Percentiles rank a stretch among this genome's conserved stretches.
These are phyloP conservation scores for Knufia fluminis DNA, from an alignment of 2,329 filamentous ascomycete species.

Conservation along the genomic window DNA sequence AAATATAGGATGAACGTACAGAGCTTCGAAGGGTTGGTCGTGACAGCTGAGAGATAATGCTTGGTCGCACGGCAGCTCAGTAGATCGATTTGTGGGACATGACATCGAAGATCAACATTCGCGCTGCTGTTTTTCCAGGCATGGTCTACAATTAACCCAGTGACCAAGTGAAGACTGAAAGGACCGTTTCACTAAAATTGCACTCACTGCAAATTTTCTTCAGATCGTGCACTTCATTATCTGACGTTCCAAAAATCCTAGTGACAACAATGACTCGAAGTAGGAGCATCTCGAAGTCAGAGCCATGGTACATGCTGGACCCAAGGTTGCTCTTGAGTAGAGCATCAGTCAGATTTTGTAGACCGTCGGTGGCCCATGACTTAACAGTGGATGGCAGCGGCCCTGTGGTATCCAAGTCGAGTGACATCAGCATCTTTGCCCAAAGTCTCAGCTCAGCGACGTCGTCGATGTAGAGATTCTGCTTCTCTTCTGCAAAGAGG, in stretches of 20 bases:
- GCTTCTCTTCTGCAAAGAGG: slow-evolving; percentile 81
- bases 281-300: slow-evolving; percentile 1
- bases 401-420: background rate
- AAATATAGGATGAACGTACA: background rate
- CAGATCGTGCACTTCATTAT: background rate
- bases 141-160: background rate
- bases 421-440: slow-evolving; percentile 42
- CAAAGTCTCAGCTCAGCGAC: slow-evolving; percentile 65
- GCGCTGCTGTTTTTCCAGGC: no score
- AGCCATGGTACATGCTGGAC: background rate
- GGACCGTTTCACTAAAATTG: background rate
- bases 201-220: background rate
- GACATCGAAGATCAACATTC: no score
- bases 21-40: background rate
- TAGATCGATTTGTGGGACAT: no score
- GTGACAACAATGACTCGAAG: background rate
- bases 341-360: slow-evolving; percentile 25
- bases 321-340: background rate
- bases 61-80: background rate
- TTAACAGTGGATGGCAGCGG: slow-evolving; percentile 16
- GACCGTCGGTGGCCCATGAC: slow-evolving; percentile 44
- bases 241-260: background rate
- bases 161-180: background rate
- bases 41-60: background rate
- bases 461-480: slow-evolving; percentile 87